These are phyloP conservation scores for Beta lomatogona DNA, from an alignment of 179 eudicot genomes.

Conservation along the genomic window DNA sequence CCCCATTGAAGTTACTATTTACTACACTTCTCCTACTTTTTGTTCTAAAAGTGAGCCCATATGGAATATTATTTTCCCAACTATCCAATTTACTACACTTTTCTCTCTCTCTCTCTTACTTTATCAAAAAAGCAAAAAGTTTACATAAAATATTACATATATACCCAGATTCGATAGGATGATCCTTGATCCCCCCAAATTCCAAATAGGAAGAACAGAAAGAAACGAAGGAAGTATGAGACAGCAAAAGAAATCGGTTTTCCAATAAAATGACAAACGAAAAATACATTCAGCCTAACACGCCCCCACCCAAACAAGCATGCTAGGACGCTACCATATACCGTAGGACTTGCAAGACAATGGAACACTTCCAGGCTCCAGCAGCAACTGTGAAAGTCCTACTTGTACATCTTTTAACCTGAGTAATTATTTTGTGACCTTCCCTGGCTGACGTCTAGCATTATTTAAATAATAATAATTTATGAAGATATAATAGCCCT, in stretches of 20 bases:
- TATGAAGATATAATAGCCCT: background rate
- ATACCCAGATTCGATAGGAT: too few relatives aligned
- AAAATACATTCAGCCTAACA: background rate
- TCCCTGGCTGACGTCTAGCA: background rate
- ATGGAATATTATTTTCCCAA: too few relatives aligned
- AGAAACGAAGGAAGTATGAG: background rate
- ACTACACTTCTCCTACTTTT: too few relatives aligned
- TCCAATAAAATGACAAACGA: background rate
- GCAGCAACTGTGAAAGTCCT: background rate
- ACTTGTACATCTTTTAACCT: background rate
- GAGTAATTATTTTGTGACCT: background rate
- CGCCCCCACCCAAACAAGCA: too few relatives aligned
- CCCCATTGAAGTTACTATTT: too few relatives aligned
- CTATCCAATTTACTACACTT: too few relatives aligned
- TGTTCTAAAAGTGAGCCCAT: too few relatives aligned
- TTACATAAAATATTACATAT: too few relatives aligned
- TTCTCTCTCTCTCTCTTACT: too few relatives aligned
- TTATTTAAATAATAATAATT: background rate
- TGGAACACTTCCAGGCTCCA: slow-evolving; percentile 1
- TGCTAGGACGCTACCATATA: background rate
- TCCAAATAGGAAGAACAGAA: too few relatives aligned
- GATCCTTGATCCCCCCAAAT: too few relatives aligned
- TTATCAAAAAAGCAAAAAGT: too few relatives aligned
- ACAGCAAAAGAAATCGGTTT: background rate
- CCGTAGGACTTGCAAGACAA: background rate